Base-by-base conservation (phyloP, 2,329 filamentous ascomycete species). In the Microsporum ferrugineum region DNA sequence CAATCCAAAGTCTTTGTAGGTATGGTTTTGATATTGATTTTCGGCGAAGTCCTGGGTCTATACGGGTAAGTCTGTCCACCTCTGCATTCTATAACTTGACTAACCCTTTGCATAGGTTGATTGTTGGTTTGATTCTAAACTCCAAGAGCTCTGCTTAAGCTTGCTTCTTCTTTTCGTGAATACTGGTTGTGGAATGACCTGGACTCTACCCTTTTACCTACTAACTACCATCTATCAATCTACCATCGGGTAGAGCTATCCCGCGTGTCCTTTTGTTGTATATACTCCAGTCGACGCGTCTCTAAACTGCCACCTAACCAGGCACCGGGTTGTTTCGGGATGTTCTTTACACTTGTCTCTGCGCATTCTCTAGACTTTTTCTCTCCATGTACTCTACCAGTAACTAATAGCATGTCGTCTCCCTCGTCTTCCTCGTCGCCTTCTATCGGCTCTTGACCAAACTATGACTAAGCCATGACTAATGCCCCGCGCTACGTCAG, bases 21-120 rank as follows among this genome's bases (percentile, higher is more conserved):
- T 75, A 97, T 97, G 94, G 92, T 99, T 55, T 78, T 99, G 69
- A 97, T 97, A 68, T 82, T 97, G 65, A 99, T 99, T 83, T 99
- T 99, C 73, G 94, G 90, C 61, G 94, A 99, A 80, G 94, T 99
- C 17, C 74, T 99, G 72, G 94, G 94, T 74, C 86, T 99, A 36
- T 99, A 99, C 71, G 94, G 94, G 90, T 96, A 81, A 67, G 87
- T 60, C 67, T 39, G 36, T 53, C 10, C 89, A 90, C 88, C 27
- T 92, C 79, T 66, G 84, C 36, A 60, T 39, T 36, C 23, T 45
- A 10, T 53, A 60, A 58, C 67, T 60, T 65, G 63, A 17, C 33
- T 49, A 47, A 60, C 58, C 58, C 39, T 43, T 47, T 29, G 27
- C 34, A 36, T 67, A 94, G 89, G 43, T 84, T 96, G 66, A 96